These are phyloP conservation scores for Arxiozyma telluris DNA, from an alignment of 1,139 yeast species.

Conservation along the genomic window DNA sequence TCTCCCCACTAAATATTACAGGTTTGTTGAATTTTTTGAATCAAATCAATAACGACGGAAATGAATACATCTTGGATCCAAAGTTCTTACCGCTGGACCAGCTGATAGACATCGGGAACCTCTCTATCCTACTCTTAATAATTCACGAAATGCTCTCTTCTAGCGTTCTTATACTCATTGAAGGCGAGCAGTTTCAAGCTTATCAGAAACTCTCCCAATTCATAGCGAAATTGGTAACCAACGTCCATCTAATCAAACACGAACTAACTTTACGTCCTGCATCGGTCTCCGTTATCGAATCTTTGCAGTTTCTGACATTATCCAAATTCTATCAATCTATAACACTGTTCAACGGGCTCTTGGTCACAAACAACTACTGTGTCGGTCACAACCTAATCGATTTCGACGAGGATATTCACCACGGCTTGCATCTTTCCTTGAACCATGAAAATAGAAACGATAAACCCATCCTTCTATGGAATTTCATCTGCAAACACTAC, in stretches of 20 bases:
- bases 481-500: conserved; percentile 24
- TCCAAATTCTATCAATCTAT: conserved; percentile 20
- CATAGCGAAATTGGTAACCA: conserved; percentile 11
- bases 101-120: conserved; percentile 18
- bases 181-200: conserved; percentile 16
- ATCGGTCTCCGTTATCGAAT: conserved; percentile 12
- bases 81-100: conserved; percentile 13
- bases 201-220: conserved; percentile 14
- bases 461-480: conserved; percentile 19
- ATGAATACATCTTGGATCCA: conserved; percentile 12
- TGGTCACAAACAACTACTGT: conserved; percentile 6
- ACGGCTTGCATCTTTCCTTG: conserved; percentile 19
- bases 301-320: conserved; percentile 17
- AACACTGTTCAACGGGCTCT: conserved; percentile 5
- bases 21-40: conserved; percentile 16
- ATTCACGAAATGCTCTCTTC: conserved; percentile 21
- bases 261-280: conserved; percentile 16
- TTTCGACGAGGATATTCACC: conserved; percentile 24
- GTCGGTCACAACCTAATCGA: conserved; percentile 9
- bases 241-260: conserved; percentile 14
- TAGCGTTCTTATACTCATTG: conserved; percentile 18
- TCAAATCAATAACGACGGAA: conserved; percentile 4
- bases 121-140: conserved; percentile 20
- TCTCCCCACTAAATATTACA: conserved; percentile 19
- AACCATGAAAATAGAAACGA: conserved; percentile 23